Evolutionary conservation across 2,329 filamentous ascomycete genomes (phyloP).

Genomic region (Aschersonia sp.): DNA sequence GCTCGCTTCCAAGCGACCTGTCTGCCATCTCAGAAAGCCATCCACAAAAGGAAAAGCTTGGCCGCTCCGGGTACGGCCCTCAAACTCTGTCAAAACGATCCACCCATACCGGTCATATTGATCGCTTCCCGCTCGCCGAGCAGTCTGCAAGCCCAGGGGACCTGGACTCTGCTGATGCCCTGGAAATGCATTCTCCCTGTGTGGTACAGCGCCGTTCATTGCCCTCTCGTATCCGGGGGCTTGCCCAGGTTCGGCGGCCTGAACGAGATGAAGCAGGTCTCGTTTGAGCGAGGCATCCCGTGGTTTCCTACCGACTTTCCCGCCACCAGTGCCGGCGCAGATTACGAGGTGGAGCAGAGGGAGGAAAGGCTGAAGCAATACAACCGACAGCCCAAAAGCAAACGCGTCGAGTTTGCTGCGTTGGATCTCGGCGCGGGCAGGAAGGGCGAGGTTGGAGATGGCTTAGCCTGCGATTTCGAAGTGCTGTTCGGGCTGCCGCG

Average conservation of each 20-base stretch:
- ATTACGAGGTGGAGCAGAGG: slow-evolving; percentile 57
- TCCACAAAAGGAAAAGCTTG: slow-evolving; percentile 61
- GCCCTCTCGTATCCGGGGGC: slow-evolving; percentile 62
- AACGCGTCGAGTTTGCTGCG: slow-evolving; percentile 59
- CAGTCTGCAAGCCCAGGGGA: slow-evolving; percentile 41
- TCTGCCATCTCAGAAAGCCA: slow-evolving; percentile 60
- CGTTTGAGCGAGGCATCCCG: slow-evolving; percentile 62
- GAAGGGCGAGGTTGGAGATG: slow-evolving; percentile 70
- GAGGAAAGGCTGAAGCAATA: slow-evolving; percentile 64
- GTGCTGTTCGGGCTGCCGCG: slow-evolving; percentile 32
- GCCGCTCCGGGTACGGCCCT: slow-evolving; percentile 49
- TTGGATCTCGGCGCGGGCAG: slow-evolving; percentile 59
- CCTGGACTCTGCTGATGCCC: slow-evolving; percentile 73
- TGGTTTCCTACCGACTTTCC: slow-evolving; percentile 84
- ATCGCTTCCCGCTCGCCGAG: slow-evolving; percentile 40
- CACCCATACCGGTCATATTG: slow-evolving; percentile 63
- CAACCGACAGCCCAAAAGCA: slow-evolving; percentile 68
- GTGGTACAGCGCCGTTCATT: slow-evolving; percentile 79
- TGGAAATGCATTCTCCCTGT: slow-evolving; percentile 80
- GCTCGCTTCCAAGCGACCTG: slow-evolving; percentile 49
- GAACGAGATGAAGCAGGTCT: slow-evolving; percentile 62
- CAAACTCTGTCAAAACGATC: slow-evolving; percentile 44
- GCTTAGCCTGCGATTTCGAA: slow-evolving; percentile 77
- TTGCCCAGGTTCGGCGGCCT: slow-evolving; percentile 75
- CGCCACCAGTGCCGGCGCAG: slow-evolving; percentile 62